Evolutionary conservation across 345 rosid genomes (phyloP).

Genomic region (Excoecaria agallocha): DNA sequence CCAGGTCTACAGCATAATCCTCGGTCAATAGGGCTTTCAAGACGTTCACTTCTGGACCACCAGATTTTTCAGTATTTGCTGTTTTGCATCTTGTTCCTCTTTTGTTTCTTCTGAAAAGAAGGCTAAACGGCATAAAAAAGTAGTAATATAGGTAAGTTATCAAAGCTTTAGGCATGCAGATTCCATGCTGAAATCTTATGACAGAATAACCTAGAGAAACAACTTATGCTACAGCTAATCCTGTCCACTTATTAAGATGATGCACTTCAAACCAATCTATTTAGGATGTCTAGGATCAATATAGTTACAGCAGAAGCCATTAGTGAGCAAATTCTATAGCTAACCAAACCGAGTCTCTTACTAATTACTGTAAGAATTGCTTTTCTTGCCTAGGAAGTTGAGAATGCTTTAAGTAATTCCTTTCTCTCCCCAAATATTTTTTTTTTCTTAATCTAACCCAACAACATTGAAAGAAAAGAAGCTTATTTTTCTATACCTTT

Average conservation of each 20-base stretch:
- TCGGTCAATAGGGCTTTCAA: slow-evolving; percentile 10
- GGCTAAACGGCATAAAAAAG: neutral
- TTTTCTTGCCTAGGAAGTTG: too few relatives aligned
- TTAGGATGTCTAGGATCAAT: too few relatives aligned
- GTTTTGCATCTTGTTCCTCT: slow-evolving; percentile 1
- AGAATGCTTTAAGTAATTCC: too few relatives aligned
- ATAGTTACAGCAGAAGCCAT: too few relatives aligned
- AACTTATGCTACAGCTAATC: neutral
- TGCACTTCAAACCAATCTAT: neutral
- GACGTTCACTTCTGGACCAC: slow-evolving; percentile 1
- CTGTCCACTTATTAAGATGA: neutral
- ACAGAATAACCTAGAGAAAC: neutral
- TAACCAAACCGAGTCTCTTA: too few relatives aligned
- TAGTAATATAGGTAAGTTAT: neutral
- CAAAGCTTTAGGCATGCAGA: neutral
- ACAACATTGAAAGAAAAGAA: too few relatives aligned
- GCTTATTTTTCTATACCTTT: too few relatives aligned
- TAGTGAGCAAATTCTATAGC: too few relatives aligned
- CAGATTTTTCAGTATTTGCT: slow-evolving; percentile 5
- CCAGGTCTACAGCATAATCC: slow-evolving; percentile 18
- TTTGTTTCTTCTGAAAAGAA: neutral
- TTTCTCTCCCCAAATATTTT: too few relatives aligned
- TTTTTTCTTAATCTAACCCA: too few relatives aligned
- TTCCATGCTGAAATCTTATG: neutral
- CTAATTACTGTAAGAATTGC: too few relatives aligned